Percentiles rank a stretch among this genome's conserved stretches.
phyloP scores from a whole-genome alignment of 2,329 filamentous ascomycete species.

The Cercospora sesami region DNA sequence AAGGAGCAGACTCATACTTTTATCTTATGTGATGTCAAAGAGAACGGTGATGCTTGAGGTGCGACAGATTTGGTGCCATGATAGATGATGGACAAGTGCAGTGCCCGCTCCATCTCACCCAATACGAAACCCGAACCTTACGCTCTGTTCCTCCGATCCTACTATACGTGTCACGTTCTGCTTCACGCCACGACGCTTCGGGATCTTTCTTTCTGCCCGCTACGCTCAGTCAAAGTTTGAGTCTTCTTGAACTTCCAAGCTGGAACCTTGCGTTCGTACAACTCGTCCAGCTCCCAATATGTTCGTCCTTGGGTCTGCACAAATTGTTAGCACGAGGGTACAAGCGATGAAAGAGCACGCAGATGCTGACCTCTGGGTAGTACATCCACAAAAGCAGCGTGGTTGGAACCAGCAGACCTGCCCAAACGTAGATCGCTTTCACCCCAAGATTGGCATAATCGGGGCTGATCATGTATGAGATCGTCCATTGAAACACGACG shows the following conservation, averaged over 20 bases:
- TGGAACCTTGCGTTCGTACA: slow-evolving; percentile 26
- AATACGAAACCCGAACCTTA: not conserved
- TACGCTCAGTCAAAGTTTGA: slow-evolving; percentile 2
- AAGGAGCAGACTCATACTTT: too few species aligned
- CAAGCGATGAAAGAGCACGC: not conserved
- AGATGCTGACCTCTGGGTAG: slow-evolving; percentile 20
- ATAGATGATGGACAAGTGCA: not conserved
- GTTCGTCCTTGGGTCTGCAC: slow-evolving; percentile 22
- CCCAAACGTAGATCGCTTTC: slow-evolving; percentile 25
- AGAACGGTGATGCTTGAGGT: too few species aligned
- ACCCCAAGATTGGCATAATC: slow-evolving; percentile 23
- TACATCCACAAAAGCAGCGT: slow-evolving; percentile 22
- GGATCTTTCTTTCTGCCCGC: slow-evolving; percentile 1
- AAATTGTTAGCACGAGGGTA: not conserved
- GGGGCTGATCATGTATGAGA: slow-evolving; percentile 23
- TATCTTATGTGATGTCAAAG: too few species aligned
- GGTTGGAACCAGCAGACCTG: slow-evolving; percentile 15
- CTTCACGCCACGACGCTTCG: not conserved
- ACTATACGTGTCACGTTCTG: not conserved
- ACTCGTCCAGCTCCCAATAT: slow-evolving; percentile 28
- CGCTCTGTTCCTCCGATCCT: not conserved
- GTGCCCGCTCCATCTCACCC: not conserved
- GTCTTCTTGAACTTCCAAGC: slow-evolving; percentile 27
- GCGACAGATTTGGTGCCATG: too few species aligned
- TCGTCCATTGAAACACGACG: slow-evolving; percentile 23